Percentiles rank a stretch among this genome's conserved stretches.
Conservation (phyloP, 768 basidiomycete genomes). For the Leucocoprinus birnbaumii region DNA sequence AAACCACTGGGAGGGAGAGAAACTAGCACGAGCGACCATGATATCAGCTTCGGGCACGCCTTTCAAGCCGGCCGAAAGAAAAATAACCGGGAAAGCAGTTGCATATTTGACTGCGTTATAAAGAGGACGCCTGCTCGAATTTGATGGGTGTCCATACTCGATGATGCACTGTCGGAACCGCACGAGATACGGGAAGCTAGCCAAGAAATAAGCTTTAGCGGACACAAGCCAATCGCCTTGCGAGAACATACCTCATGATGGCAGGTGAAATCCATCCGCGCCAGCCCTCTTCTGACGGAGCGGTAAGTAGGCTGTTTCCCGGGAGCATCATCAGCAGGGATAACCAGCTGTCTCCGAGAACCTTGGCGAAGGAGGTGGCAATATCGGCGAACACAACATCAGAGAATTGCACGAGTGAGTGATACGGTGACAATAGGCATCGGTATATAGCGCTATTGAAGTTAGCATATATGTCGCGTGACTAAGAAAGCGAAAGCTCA, state of each 20-base stretch:
- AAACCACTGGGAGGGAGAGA: slow-evolving; percentile 54
- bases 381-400: slow-evolving; percentile 96
- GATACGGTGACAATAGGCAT: slow-evolving; percentile 65
- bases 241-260: slow-evolving; percentile 74
- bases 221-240: not conserved
- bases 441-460: slow-evolving; percentile 65
- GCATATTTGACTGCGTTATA: slow-evolving; percentile 96
- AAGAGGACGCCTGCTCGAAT: slow-evolving; percentile 69
- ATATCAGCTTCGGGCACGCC: slow-evolving; percentile 60
- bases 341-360: slow-evolving; percentile 92
- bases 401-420: slow-evolving; percentile 73
- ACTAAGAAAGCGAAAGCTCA: slow-evolving; percentile 38
- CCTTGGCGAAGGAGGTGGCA: slow-evolving; percentile 95
- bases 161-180: slow-evolving; percentile 93
- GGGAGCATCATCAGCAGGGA: slow-evolving; percentile 85
- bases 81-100: slow-evolving; percentile 94
- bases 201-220: not conserved
- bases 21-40: slow-evolving; percentile 42
- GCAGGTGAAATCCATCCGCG: slow-evolving; percentile 75
- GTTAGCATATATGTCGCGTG: slow-evolving; percentile 3
- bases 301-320: slow-evolving; percentile 68
- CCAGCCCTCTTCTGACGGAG: slow-evolving; percentile 61
- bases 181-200: slow-evolving; percentile 80
- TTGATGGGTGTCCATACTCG: slow-evolving; percentile 68
- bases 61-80: slow-evolving; percentile 88